Conservation (phyloP, 441 rosid species). For the Pelargonium cotyledonis region DNA sequence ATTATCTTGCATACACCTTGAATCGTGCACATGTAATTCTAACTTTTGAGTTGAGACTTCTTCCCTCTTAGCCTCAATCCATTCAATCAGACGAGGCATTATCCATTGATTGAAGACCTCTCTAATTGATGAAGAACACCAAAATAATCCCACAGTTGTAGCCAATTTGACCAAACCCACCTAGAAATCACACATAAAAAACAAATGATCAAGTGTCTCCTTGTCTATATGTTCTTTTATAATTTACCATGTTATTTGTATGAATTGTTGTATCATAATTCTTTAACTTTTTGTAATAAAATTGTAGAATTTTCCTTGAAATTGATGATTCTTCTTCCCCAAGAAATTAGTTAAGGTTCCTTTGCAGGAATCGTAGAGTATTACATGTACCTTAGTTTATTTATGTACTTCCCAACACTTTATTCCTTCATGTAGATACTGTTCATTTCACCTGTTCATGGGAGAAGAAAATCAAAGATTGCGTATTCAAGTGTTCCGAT, state of each 20-base stretch:
- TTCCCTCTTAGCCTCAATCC: too few species aligned
- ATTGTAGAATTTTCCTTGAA: not conserved
- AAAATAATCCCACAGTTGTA: too few species aligned
- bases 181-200: too few species aligned
- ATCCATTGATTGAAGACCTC: too few species aligned
- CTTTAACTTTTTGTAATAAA: not conserved
- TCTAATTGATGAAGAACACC: too few species aligned
- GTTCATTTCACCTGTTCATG: conserved; percentile 71
- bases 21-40: too few species aligned
- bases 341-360: conserved; percentile 13
- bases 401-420: conserved; percentile 8
- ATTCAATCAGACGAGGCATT: too few species aligned
- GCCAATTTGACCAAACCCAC: too few species aligned
- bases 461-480: conserved; percentile 40
- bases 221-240: not conserved
- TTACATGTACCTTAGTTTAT: conserved; percentile 10
- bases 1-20: too few species aligned
- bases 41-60: too few species aligned
- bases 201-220: too few species aligned
- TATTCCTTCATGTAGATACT: conserved; percentile 38
- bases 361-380: conserved; percentile 9
- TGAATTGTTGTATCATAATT: not conserved
- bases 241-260: not conserved
- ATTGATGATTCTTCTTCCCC: conserved; percentile 6
- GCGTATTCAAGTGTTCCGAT: conserved; percentile 33